A percentile compares a stretch with the other conserved stretches of the same genome.
Evolutionary conservation across 192 early-diverging fungal species (phyloP).

Genomic region (Entomortierella beljakovae): DNA sequence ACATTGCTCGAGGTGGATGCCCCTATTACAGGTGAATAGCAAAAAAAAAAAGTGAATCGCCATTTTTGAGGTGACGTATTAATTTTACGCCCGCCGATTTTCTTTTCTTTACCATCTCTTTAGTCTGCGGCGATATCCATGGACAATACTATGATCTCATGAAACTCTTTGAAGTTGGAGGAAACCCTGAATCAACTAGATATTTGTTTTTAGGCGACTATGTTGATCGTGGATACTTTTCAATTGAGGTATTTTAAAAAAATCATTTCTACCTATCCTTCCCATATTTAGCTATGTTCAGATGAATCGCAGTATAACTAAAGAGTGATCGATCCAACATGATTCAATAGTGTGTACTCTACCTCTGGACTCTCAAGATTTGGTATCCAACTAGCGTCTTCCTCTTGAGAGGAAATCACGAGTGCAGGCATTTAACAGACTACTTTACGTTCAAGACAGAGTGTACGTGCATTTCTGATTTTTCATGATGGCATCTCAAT

Average conservation of each 20-base stretch:
- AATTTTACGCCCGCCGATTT: no score
- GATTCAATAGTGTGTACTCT: slow-evolving; percentile 80
- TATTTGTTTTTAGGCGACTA: slow-evolving; percentile 97
- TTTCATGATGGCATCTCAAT: background rate
- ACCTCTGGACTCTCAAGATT: slow-evolving; percentile 89
- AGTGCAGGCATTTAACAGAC: slow-evolving; percentile 95
- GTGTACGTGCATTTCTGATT: slow-evolving; percentile 65
- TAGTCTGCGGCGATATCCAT: slow-evolving; percentile 96
- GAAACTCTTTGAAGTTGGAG: slow-evolving; percentile 97
- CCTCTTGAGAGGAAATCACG: slow-evolving; percentile 94
- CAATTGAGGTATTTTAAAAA: slow-evolving; percentile 78
- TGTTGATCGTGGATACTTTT: slow-evolving; percentile 96
- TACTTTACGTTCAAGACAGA: slow-evolving; percentile 97
- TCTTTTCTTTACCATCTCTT: background rate
- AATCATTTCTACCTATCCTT: background rate
- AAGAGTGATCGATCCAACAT: no score
- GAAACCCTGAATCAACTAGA: slow-evolving; percentile 85
- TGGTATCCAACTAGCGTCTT: slow-evolving; percentile 87
- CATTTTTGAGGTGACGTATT: no score
- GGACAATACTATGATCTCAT: slow-evolving; percentile 98
- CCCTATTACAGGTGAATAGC: slow-evolving; percentile 83
- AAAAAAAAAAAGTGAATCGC: background rate
- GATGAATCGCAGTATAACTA: no score
- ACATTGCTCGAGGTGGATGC: slow-evolving; percentile 89
- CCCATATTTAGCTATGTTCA: no score